These are phyloP conservation scores for Triangularia verruculosa DNA, from an alignment of 2,329 filamentous ascomycete species.

Conservation along the genomic window DNA sequence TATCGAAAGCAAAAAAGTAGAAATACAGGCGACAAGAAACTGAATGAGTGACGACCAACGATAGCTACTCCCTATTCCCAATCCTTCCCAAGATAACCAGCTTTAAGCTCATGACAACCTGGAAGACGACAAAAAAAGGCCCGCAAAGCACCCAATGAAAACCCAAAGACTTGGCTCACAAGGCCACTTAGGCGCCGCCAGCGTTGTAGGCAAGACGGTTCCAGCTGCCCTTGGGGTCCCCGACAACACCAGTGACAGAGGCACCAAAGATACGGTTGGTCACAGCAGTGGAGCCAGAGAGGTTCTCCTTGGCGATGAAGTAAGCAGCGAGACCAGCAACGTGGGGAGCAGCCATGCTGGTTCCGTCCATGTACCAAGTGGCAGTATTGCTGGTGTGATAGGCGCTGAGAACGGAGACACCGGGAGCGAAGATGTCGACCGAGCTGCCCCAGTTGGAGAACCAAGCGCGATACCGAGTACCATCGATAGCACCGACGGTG, in stretches of 20 bases:
- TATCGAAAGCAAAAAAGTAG: not conserved
- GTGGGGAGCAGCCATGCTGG: constrained; percentile 61
- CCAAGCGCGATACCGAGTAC: constrained; percentile 33
- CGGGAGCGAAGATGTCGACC: constrained; percentile 47
- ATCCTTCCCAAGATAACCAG: not conserved
- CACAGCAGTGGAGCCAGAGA: constrained; percentile 13
- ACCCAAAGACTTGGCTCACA: not conserved
- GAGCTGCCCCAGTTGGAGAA: constrained; percentile 47
- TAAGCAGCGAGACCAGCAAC: constrained; percentile 49
- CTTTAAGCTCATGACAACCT: not conserved
- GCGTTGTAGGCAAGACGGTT: constrained; percentile 22
- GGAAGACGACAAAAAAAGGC: not conserved
- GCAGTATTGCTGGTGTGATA: constrained; percentile 30
- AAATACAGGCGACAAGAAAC: not conserved
- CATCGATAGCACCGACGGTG: constrained; percentile 40
- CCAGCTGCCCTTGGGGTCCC: constrained; percentile 5
- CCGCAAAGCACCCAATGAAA: not conserved
- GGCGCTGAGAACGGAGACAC: constrained; percentile 41
- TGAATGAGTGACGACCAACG: not conserved
- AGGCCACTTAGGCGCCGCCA: constrained; percentile 7
- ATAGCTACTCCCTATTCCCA: not conserved
- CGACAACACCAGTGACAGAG: constrained; percentile 1
- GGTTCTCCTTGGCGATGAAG: constrained; percentile 18
- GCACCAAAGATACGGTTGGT: constrained; percentile 13
- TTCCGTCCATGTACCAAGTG: constrained; percentile 52